These are phyloP conservation scores for Staphylotrichum tortipilum DNA, from an alignment of 495 filamentous ascomycete genomes.

Conservation along the genomic window DNA sequence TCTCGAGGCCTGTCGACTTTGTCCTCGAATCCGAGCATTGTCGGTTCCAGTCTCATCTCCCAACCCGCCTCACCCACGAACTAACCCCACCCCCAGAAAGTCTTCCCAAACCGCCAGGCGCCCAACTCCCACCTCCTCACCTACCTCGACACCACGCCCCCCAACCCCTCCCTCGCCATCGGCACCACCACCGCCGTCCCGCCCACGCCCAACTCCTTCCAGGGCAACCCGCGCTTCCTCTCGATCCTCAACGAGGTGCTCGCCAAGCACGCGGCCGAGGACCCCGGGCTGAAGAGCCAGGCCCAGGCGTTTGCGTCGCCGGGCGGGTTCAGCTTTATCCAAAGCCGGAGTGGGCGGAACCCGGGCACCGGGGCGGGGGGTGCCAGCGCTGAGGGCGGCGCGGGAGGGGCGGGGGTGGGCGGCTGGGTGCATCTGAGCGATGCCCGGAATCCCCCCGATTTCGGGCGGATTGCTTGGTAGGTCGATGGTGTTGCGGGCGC, in stretches of 20 bases:
- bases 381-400: slow-evolving; percentile 74
- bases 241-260: slow-evolving; percentile 67
- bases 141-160: slow-evolving; percentile 65
- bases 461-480: slow-evolving; percentile 73
- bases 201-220: slow-evolving; percentile 67
- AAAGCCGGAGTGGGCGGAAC: slow-evolving; percentile 32
- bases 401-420: slow-evolving; percentile 71
- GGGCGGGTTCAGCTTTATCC: slow-evolving; percentile 50
- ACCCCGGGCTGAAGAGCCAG: slow-evolving; percentile 64
- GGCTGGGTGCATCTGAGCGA: slow-evolving; percentile 90
- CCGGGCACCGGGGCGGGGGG: slow-evolving; percentile 54
- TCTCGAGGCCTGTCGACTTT: slow-evolving; percentile 27
- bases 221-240: slow-evolving; percentile 69
- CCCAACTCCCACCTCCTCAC: slow-evolving; percentile 53
- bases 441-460: slow-evolving; percentile 73
- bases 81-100: slow-evolving; percentile 49
- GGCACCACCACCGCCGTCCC: slow-evolving; percentile 66
- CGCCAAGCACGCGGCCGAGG: slow-evolving; percentile 56
- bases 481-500: background rate
- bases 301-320: slow-evolving; percentile 73
- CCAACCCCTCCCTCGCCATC: slow-evolving; percentile 59
- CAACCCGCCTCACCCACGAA: slow-evolving; percentile 4
- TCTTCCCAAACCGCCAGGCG: slow-evolving; percentile 47
- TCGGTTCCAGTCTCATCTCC: slow-evolving; percentile 20
- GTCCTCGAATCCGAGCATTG: slow-evolving; percentile 38